phyloP scores from a whole-genome alignment of 2,329 filamentous ascomycete species.

The Colletotrichum sp. region DNA sequence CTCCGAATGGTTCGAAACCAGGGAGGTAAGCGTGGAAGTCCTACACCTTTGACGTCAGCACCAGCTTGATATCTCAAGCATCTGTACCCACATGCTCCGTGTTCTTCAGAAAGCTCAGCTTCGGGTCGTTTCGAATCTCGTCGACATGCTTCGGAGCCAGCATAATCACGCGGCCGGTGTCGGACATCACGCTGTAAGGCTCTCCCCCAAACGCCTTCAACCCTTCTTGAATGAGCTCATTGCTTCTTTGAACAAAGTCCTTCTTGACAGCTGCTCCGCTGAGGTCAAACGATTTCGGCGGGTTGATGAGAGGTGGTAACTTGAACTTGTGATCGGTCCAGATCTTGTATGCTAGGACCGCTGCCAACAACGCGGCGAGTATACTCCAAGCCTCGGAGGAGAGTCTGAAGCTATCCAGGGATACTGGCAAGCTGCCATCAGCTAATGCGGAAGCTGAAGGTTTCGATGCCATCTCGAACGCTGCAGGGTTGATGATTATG shows the following conservation, averaged over 20 bases:
- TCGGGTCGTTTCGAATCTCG: not conserved
- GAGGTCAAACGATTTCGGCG: not conserved
- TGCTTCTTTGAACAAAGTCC: not conserved
- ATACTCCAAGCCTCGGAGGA: not conserved
- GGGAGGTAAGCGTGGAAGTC: not conserved
- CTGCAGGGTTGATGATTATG: not conserved
- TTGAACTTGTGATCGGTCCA: not conserved
- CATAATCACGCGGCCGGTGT: not conserved
- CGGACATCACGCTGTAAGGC: not conserved
- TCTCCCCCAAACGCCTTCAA: not conserved
- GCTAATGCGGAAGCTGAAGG: not conserved
- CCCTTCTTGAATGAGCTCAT: not conserved
- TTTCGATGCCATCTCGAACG: not conserved
- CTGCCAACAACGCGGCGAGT: not conserved
- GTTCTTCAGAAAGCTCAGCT: not conserved
- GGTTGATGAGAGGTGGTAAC: not conserved
- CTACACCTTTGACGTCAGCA: not conserved
- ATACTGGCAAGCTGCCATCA: not conserved
- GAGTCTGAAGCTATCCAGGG: not conserved
- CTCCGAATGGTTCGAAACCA: not conserved
- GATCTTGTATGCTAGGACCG: not conserved
- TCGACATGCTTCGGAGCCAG: not conserved
- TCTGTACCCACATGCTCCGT: not conserved
- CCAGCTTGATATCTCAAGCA: accelerated
- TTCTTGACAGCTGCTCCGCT: not conserved